A percentile compares a stretch with the other conserved stretches of the same genome.
These are phyloP conservation scores for Claviceps sp. DNA, from an alignment of 2,329 filamentous ascomycete species.

Conservation along the genomic window DNA sequence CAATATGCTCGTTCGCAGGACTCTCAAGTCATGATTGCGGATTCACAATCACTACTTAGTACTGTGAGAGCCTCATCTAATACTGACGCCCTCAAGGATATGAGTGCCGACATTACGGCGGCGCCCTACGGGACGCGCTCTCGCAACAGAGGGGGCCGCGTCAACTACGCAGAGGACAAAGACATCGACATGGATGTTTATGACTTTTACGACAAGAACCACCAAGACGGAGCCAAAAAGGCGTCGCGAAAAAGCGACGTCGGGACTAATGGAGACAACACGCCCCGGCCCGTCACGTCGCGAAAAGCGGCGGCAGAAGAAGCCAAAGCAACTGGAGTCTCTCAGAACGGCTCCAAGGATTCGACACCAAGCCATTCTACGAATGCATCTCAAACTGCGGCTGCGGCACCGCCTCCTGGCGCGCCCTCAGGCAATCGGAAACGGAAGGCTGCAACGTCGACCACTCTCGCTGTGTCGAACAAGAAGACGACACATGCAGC, in stretches of 20 bases:
- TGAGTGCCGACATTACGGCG: slow-evolving; percentile 32
- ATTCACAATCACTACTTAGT: slow-evolving; percentile 20
- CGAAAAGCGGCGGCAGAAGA: slow-evolving; percentile 30
- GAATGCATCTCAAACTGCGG: slow-evolving; percentile 21
- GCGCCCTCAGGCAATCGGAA: slow-evolving; percentile 53
- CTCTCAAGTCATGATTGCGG: slow-evolving; percentile 20
- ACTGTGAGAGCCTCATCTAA: slow-evolving; percentile 35
- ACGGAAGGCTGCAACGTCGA: slow-evolving; percentile 55
- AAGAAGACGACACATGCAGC: slow-evolving; percentile 11
- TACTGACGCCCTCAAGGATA: slow-evolving; percentile 36
- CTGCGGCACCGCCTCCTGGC: slow-evolving; percentile 36
- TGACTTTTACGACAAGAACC: slow-evolving; percentile 50
- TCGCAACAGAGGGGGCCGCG: slow-evolving; percentile 73
- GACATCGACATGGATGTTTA: slow-evolving; percentile 79
- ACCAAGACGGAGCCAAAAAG: slow-evolving; percentile 42
- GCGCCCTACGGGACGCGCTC: slow-evolving; percentile 86
- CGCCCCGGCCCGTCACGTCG: slow-evolving; percentile 21
- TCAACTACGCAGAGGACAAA: slow-evolving; percentile 91
- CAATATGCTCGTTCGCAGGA: slow-evolving; percentile 15
- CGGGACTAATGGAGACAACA: slow-evolving; percentile 22
- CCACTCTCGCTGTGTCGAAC: slow-evolving; percentile 8
- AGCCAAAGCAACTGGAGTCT: slow-evolving; percentile 19
- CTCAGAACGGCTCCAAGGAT: slow-evolving; percentile 25
- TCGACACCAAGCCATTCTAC: slow-evolving; percentile 1
- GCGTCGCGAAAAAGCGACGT: slow-evolving; percentile 32